Percentiles rank a stretch among this genome's conserved stretches.
Evolutionary conservation across 2,329 filamentous ascomycete species (phyloP).

Genomic region (Nemania diffusa): DNA sequence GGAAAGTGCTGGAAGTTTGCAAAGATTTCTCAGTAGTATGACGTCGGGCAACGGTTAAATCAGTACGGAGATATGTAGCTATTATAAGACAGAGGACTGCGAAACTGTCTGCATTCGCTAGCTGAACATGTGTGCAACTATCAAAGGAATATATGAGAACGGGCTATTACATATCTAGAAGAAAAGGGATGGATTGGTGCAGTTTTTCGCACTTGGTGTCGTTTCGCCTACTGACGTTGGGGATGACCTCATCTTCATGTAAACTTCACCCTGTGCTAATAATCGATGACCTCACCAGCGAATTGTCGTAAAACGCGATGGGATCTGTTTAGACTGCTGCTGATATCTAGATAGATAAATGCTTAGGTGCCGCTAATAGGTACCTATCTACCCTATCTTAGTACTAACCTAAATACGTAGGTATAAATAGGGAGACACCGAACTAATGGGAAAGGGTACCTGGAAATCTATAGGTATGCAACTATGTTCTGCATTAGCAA

Average conservation of each 20-base stretch:
- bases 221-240: not conserved
- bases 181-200: not conserved
- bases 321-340: too few species aligned
- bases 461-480: not conserved
- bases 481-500: not conserved
- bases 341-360: not conserved
- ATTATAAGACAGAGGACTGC: not conserved
- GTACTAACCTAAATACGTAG: too few species aligned
- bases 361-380: not conserved
- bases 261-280: conserved; percentile 1
- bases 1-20: too few species aligned
- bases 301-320: not conserved
- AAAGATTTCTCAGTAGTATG: not conserved
- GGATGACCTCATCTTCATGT: conserved; percentile 42
- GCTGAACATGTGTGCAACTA: not conserved
- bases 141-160: not conserved
- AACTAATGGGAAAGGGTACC: not conserved
- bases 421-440: too few species aligned
- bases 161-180: not conserved
- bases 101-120: not conserved
- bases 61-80: not conserved
- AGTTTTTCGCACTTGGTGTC: not conserved
- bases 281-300: conserved; percentile 48
- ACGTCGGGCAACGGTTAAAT: not conserved
- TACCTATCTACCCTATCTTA: too few species aligned